These are phyloP conservation scores for Hansenula anomala DNA, from an alignment of 1,139 yeast genomes.

Conservation along the genomic window DNA sequence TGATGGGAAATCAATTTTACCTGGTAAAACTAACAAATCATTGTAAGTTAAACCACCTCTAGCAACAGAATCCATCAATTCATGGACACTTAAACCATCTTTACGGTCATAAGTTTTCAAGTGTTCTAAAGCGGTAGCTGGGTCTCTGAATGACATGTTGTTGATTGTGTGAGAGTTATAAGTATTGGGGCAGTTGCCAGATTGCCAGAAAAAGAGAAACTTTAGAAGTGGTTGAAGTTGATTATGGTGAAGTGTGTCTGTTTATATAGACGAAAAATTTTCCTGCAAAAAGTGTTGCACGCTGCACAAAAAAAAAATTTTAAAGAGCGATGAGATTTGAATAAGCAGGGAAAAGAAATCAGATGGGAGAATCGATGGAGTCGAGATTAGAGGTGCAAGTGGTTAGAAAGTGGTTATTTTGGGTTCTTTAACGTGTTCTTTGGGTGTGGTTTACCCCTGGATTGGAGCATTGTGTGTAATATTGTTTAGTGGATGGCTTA, in stretches of 20 bases:
- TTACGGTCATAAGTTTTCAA: slow-evolving; percentile 60
- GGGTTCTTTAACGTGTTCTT: too few relatives aligned
- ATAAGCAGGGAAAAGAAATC: background rate
- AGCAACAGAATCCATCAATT: slow-evolving; percentile 82
- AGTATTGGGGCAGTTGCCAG: slow-evolving; percentile 19
- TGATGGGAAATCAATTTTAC: slow-evolving; percentile 87
- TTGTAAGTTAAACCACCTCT: slow-evolving; percentile 98
- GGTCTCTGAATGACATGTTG: slow-evolving; percentile 36
- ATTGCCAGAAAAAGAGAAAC: slow-evolving; percentile 23
- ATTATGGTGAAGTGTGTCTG: background rate
- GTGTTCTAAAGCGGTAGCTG: slow-evolving; percentile 62
- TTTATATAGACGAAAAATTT: slow-evolving; percentile 4
- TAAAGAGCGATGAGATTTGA: background rate
- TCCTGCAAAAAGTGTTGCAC: background rate
- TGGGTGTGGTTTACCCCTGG: too few relatives aligned
- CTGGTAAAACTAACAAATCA: slow-evolving; percentile 93
- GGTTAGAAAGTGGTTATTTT: too few relatives aligned
- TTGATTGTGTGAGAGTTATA: background rate
- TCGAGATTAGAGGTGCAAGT: too few relatives aligned
- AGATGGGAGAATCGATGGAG: too few relatives aligned
- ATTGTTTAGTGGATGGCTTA: too few relatives aligned
- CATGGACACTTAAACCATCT: slow-evolving; percentile 83
- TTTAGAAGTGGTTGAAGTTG: background rate
- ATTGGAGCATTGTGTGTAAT: too few relatives aligned
- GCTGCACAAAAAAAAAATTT: background rate